phyloP scores from a whole-genome alignment of 2,329 filamentous ascomycete species.

The Xylaria sp. region DNA sequence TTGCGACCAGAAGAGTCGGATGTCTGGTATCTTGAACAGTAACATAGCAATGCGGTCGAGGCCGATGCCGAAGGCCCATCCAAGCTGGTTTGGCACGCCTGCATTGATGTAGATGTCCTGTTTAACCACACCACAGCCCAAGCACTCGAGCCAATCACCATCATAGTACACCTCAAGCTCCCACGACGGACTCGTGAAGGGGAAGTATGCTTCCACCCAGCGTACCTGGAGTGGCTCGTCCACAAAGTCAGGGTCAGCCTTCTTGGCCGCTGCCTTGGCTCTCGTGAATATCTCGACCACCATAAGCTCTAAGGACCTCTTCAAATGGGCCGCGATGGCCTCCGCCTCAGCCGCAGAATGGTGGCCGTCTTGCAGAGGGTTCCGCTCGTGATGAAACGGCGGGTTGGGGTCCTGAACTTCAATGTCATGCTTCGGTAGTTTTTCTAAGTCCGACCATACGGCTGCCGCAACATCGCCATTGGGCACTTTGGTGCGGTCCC shows the following conservation, averaged over 20 bases:
- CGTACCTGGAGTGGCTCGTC: slow-evolving; percentile 84
- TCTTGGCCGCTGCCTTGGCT: slow-evolving; percentile 73
- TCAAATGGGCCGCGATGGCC: slow-evolving; percentile 85
- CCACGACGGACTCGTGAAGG: slow-evolving; percentile 95
- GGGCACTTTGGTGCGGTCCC: slow-evolving; percentile 75
- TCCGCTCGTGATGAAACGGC: slow-evolving; percentile 78
- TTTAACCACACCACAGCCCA: slow-evolving; percentile 91
- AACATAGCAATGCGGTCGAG: slow-evolving; percentile 98
- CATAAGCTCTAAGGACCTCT: slow-evolving; percentile 88
- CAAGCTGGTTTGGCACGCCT: slow-evolving; percentile 77
- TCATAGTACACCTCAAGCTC: slow-evolving; percentile 96
- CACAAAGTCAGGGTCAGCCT: slow-evolving; percentile 60
- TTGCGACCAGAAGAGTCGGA: slow-evolving; percentile 93
- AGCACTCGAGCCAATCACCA: slow-evolving; percentile 93
- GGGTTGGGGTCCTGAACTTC: slow-evolving; percentile 87
- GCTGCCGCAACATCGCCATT: slow-evolving; percentile 69
- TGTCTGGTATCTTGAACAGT: slow-evolving; percentile 94
- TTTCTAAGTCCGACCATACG: slow-evolving; percentile 76
- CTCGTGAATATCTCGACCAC: slow-evolving; percentile 88
- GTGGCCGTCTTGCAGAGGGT: slow-evolving; percentile 79
- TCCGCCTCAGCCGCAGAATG: slow-evolving; percentile 82
- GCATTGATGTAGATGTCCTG: slow-evolving; percentile 85
- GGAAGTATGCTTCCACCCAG: slow-evolving; percentile 98
- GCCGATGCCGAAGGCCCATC: slow-evolving; percentile 96
- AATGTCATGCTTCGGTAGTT: slow-evolving; percentile 78